Evolutionary conservation across 164 flowering plant species (phyloP).

Genomic region (Platanus orientalis): DNA sequence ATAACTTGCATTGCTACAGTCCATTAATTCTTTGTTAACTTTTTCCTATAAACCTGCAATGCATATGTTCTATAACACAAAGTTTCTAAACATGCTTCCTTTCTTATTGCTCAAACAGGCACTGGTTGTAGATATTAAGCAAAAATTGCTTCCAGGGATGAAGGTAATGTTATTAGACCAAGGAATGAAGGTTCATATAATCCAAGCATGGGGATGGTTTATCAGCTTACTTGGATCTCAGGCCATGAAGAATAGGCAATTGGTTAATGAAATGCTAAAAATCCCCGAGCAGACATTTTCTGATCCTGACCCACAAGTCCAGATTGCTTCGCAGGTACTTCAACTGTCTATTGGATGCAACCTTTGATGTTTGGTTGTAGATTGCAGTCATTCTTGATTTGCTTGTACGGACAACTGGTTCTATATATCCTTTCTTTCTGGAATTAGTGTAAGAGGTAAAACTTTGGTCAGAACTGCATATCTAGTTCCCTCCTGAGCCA

Average conservation of each 20-base stretch:
- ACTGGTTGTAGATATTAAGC: slow-evolving; percentile 47
- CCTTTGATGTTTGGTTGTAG: not conserved
- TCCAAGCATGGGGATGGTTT: slow-evolving; percentile 87
- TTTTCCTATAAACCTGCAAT: not conserved
- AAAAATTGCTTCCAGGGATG: slow-evolving; percentile 47
- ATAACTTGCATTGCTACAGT: not conserved
- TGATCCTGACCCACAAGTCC: slow-evolving; percentile 59
- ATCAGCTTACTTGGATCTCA: slow-evolving; percentile 58
- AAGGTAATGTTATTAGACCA: slow-evolving; percentile 37
- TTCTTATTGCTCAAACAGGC: slow-evolving; percentile 33
- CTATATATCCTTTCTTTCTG: no score
- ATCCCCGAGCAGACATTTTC: slow-evolving; percentile 61
- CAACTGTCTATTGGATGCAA: not conserved
- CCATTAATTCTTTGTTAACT: not conserved
- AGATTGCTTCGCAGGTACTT: slow-evolving; percentile 65
- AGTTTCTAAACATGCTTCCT: not conserved
- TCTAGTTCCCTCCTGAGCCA: no score
- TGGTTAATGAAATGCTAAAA: slow-evolving; percentile 74
- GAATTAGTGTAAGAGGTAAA: no score
- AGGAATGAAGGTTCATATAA: slow-evolving; percentile 45
- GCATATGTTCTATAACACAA: not conserved
- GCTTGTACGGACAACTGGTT: no score
- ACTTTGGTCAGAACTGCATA: no score
- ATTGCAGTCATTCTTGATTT: not conserved
- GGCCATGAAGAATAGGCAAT: slow-evolving; percentile 41